Evolutionary conservation across 2,329 filamentous ascomycete species (phyloP).

Genomic region (Cladosporium sphaerospermum): DNA sequence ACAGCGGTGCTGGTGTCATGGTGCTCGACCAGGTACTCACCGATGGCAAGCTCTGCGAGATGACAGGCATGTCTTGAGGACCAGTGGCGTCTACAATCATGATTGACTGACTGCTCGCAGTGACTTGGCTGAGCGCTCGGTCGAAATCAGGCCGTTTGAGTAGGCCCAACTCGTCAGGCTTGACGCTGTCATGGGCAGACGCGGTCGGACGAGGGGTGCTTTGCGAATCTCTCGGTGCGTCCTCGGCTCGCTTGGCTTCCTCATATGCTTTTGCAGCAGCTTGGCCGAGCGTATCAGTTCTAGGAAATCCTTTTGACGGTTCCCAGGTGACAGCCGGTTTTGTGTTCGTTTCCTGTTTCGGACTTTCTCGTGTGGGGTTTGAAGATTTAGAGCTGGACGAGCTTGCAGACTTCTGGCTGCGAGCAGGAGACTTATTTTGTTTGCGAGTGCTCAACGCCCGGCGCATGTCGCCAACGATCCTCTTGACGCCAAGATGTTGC

Average conservation of each 20-base stretch:
- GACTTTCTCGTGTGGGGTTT: not conserved
- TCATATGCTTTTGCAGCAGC: conserved; percentile 24
- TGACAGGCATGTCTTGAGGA: conserved; percentile 34
- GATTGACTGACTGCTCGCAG: conserved; percentile 80
- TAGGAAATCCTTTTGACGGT: conserved; percentile 22
- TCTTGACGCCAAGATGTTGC: conserved; percentile 68
- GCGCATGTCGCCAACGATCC: conserved; percentile 77
- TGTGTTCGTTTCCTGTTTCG: conserved; percentile 9
- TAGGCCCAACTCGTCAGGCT: not conserved
- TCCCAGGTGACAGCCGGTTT: conserved; percentile 19
- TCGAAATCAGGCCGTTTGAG: conserved; percentile 30
- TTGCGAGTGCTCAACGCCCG: conserved; percentile 62
- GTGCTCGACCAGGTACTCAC: conserved; percentile 21
- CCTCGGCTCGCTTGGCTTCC: conserved; percentile 15
- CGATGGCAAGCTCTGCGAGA: conserved; percentile 21
- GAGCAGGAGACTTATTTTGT: conserved; percentile 11
- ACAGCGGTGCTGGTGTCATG: conserved; percentile 23
- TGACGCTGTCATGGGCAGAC: conserved; percentile 8
- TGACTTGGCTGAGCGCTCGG: conserved; percentile 51
- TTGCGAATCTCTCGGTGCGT: not conserved
- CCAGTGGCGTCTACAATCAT: conserved; percentile 73
- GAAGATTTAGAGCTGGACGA: conserved; percentile 55
- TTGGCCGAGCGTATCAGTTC: conserved; percentile 62
- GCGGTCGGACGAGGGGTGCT: not conserved
- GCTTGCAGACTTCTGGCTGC: conserved; percentile 19